A percentile compares a stretch with the other conserved stretches of the same genome.
Evolutionary conservation across 768 basidiomycete species (phyloP).

Genomic region (Mycena galopus): DNA sequence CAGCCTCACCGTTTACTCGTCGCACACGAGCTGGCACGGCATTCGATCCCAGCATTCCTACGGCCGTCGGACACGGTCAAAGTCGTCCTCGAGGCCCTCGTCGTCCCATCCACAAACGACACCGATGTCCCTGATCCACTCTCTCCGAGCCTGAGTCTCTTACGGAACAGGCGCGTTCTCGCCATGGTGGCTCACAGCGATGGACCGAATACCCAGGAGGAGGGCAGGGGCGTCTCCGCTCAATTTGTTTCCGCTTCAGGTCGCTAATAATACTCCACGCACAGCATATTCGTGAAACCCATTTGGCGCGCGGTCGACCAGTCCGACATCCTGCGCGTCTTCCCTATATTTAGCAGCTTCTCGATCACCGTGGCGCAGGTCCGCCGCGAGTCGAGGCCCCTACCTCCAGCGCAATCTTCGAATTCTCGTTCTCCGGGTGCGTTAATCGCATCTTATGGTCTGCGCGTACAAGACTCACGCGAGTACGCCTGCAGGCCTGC

Average conservation of each 20-base stretch:
- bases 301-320: conserved; percentile 38
- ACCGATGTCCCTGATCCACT: conserved; percentile 20
- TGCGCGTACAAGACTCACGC: too few relatives aligned
- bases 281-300: conserved; percentile 59
- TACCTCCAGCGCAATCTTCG: conserved; percentile 41
- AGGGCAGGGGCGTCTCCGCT: conserved; percentile 61
- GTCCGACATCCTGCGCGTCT: conserved; percentile 61
- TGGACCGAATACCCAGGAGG: conserved; percentile 58
- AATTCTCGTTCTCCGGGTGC: too few relatives aligned
- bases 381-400: conserved; percentile 47
- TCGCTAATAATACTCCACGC: too few relatives aligned
- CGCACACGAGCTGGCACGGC: not conserved
- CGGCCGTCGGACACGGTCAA: conserved; percentile 61
- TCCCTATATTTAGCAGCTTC: conserved; percentile 71
- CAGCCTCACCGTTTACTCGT: too few relatives aligned
- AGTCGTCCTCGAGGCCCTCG: conserved; percentile 55
- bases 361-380: conserved; percentile 70
- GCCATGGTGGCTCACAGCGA: conserved; percentile 66
- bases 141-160: conserved; percentile 6
- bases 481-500: conserved; percentile 57
- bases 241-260: conserved; percentile 1
- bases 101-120: conserved; percentile 37
- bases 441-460: not conserved
- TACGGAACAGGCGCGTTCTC: conserved; percentile 53
- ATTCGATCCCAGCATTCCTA: conserved; percentile 44